Conservation (phyloP, 2,329 filamentous ascomycete species). For the Claviceps maximensis region DNA sequence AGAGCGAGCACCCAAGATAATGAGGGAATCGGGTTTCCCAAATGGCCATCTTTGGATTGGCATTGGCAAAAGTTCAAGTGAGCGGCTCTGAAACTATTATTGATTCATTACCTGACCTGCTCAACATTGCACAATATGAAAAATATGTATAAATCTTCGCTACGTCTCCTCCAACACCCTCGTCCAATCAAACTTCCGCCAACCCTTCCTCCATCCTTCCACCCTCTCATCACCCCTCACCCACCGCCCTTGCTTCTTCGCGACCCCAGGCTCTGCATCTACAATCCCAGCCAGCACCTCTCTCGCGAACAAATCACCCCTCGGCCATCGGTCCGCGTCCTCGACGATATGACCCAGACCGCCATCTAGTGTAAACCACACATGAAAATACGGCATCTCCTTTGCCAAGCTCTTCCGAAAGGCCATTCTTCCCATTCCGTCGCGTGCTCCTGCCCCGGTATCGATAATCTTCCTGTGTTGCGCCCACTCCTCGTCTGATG, state of each 20-base stretch:
- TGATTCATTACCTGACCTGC: too few relatives aligned
- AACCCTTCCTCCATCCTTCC: constrained; percentile 69
- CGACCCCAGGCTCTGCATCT: constrained; percentile 64
- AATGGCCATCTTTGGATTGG: too few relatives aligned
- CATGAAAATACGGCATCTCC: constrained; percentile 98
- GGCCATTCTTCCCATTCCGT: constrained; percentile 61
- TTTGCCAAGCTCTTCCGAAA: constrained; percentile 77
- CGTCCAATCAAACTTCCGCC: constrained; percentile 89
- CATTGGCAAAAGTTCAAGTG: too few relatives aligned
- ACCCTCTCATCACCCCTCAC: constrained; percentile 53
- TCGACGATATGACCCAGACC: constrained; percentile 89
- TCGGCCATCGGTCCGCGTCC: constrained; percentile 72
- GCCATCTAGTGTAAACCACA: constrained; percentile 87
- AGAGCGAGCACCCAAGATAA: too few relatives aligned
- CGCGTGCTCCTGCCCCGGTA: constrained; percentile 48
- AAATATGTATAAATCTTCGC: background rate
- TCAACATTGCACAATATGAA: background rate
- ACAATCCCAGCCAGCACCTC: constrained; percentile 90
- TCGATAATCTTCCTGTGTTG: constrained; percentile 94
- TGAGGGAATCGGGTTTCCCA: too few relatives aligned
- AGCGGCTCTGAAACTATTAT: too few relatives aligned
- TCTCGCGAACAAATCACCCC: constrained; percentile 81
- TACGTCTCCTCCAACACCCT: constrained; percentile 35
- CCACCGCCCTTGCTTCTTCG: constrained; percentile 89
- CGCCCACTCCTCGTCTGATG: constrained; percentile 82